These are phyloP conservation scores for Solanum chacoense DNA, from an alignment of 305 asterid genomes.

Conservation along the genomic window DNA sequence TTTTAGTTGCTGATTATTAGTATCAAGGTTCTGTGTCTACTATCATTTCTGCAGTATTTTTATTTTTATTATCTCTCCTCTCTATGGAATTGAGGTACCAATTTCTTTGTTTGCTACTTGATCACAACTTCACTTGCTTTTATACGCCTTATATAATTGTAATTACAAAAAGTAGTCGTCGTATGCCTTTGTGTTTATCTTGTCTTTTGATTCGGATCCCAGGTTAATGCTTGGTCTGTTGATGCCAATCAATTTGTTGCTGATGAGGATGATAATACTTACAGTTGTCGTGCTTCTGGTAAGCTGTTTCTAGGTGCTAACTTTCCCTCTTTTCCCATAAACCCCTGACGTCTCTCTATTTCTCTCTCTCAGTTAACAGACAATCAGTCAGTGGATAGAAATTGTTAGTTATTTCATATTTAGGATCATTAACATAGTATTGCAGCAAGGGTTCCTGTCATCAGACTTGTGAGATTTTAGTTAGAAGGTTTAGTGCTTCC, in stretches of 20 bases:
- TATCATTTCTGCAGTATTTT: neutral
- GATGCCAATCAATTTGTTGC: conserved; percentile 95
- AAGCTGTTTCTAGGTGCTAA: conserved; percentile 18
- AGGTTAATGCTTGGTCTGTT: conserved; percentile 75
- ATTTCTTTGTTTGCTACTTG: neutral
- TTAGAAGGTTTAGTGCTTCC: neutral
- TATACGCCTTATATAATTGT: neutral
- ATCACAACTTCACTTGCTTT: neutral
- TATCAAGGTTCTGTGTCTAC: neutral
- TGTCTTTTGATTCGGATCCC: conserved; percentile 14
- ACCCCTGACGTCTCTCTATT: neutral
- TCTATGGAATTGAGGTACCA: neutral
- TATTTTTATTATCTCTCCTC: neutral
- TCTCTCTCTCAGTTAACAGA: neutral
- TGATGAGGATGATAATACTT: conserved; percentile 91
- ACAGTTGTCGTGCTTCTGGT: conserved; percentile 95
- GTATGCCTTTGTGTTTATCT: neutral
- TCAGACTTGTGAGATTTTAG: neutral
- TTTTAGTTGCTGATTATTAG: neutral
- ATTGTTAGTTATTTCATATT: neutral
- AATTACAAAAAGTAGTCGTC: neutral
- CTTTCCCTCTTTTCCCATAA: neutral
- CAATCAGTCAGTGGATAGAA: neutral
- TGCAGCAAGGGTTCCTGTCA: neutral
- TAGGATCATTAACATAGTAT: neutral